Evolutionary conservation across 1,284 basidiomycete species (phyloP), one percentile per base, ranked within the genome.

Genomic region (Xanthoconium separans): DNA sequence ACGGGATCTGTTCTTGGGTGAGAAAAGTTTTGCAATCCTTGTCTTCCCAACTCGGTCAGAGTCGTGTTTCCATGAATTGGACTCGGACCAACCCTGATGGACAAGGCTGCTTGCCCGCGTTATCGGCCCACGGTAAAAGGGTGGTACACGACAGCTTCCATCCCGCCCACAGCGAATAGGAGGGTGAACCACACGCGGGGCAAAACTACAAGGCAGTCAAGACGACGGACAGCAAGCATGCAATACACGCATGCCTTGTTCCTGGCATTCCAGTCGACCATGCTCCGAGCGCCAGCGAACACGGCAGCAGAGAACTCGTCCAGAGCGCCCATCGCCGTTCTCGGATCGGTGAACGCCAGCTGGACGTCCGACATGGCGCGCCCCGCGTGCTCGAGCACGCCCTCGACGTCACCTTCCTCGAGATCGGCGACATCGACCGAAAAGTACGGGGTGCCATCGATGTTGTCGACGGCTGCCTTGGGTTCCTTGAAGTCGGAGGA

Each of bases 111-210:
- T 74, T 77, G 34, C 76, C 81, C 44, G 73, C 72, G 51, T 84
- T 84, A 56, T 85, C 78, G 16, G 79, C 77, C 84, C 88, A 89
- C 4, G 88, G 87, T 27, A 91, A 70, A 11, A 91, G 73, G 0
- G 89, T 82, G 3, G 81, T 75, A 69, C 96, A 99, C 8, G 82
- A 80, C 5, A 95, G 75, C 73, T 99, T 99, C 93, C 95, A 98
- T 0, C 96, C 96, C 6, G 86, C 93, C 95, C 95, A 98, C 58
- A 93, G 79, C 1, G 92, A 91, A 68, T 95, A 93, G 1, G 88
- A 85, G 4, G 79, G 80, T 1, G 87, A 82, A 1, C 94, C 93
- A 70, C 96, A 98, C 0, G 82, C 87, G 1, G 95, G 82, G 68
- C 96, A 99, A 73, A 91, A 97, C 87, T 92, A 63, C 18, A 27